A percentile compares a stretch with the other conserved stretches of the same genome.
Conservation (phyloP, 2,329 filamentous ascomycete genomes). For the Trichoderma cornu-damae region DNA sequence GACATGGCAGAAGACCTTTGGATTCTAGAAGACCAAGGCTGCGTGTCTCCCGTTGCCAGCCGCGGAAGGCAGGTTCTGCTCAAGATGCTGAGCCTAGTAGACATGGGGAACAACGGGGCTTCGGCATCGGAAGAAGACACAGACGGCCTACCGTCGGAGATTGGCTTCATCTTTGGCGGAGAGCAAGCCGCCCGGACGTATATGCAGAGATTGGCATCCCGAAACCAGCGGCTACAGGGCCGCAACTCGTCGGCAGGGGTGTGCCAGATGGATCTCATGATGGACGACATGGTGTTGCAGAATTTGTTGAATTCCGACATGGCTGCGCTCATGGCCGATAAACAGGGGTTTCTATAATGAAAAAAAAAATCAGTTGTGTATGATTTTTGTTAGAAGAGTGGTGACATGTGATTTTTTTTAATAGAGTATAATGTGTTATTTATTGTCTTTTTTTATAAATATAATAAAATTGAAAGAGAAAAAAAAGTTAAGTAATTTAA, state of each 20-base stretch:
- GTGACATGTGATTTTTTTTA: no score
- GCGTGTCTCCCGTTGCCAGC: conserved; percentile 15
- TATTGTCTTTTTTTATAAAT: no score
- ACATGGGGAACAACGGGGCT: conserved; percentile 1
- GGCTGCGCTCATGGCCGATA: conserved; percentile 17
- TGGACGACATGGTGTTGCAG: conserved; percentile 14
- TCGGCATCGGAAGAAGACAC: conserved; percentile 6
- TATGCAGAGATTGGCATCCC: conserved; percentile 13
- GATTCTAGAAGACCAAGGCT: conserved; percentile 15
- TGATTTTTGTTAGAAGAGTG: no score
- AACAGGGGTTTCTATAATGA: not conserved
- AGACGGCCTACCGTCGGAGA: conserved; percentile 3
- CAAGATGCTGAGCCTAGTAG: conserved; percentile 12
- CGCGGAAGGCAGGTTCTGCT: conserved; percentile 17
- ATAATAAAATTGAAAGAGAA: no score
- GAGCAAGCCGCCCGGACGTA: conserved; percentile 16
- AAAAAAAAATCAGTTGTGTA: no score
- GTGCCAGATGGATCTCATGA: conserved; percentile 8
- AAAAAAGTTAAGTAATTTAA: no score
- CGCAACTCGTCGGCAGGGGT: not conserved
- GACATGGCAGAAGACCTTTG: conserved; percentile 18
- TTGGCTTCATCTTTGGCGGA: conserved; percentile 18
- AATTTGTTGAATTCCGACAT: conserved; percentile 19
- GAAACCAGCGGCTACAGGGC: not conserved
- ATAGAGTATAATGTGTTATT: no score